These are phyloP conservation scores for Triangularia verruculosa DNA, from an alignment of 2,329 filamentous ascomycete species.

Conservation along the genomic window DNA sequence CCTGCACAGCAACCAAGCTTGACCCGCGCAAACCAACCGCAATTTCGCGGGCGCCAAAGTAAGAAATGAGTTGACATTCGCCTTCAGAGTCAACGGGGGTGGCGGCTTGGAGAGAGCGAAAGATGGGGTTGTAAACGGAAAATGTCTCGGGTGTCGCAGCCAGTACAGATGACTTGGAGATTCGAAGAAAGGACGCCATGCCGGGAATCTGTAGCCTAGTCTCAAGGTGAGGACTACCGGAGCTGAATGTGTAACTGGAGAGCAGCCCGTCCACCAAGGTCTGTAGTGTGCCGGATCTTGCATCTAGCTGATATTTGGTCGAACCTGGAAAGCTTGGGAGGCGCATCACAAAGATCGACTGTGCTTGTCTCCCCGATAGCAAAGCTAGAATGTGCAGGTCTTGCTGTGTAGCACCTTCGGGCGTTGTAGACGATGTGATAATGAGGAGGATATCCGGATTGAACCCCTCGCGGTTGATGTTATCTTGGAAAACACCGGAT, in stretches of 20 bases:
- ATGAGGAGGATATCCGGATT: slow-evolving; percentile 54
- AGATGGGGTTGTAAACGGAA: slow-evolving; percentile 67
- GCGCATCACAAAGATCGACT: slow-evolving; percentile 25
- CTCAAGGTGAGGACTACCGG: slow-evolving; percentile 57
- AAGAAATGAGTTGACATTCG: slow-evolving; percentile 51
- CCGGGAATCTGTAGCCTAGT: slow-evolving; percentile 51
- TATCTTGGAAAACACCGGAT: slow-evolving; percentile 49
- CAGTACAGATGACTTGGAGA: slow-evolving; percentile 65
- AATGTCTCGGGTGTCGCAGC: slow-evolving; percentile 56
- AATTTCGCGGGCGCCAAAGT: slow-evolving; percentile 64
- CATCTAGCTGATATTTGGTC: slow-evolving; percentile 46
- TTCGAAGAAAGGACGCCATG: slow-evolving; percentile 60
- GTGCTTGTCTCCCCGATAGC: slow-evolving; percentile 18
- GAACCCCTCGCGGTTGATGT: slow-evolving; percentile 41
- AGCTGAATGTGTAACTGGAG: slow-evolving; percentile 59
- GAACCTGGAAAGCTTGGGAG: slow-evolving; percentile 17
- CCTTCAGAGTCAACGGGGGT: slow-evolving; percentile 44
- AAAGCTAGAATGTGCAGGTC: slow-evolving; percentile 37
- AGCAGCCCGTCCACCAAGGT: slow-evolving; percentile 55
- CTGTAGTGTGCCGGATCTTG: slow-evolving; percentile 61
- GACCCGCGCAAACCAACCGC: slow-evolving; percentile 63
- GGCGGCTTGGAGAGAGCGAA: slow-evolving; percentile 57
- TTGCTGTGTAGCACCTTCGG: slow-evolving; percentile 28
- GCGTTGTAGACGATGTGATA: slow-evolving; percentile 41
- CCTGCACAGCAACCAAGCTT: slow-evolving; percentile 65